Evolutionary conservation across 345 rosid genomes (phyloP), one percentile per base, ranked within the genome.

Genomic region (Populus ilicifolia): DNA sequence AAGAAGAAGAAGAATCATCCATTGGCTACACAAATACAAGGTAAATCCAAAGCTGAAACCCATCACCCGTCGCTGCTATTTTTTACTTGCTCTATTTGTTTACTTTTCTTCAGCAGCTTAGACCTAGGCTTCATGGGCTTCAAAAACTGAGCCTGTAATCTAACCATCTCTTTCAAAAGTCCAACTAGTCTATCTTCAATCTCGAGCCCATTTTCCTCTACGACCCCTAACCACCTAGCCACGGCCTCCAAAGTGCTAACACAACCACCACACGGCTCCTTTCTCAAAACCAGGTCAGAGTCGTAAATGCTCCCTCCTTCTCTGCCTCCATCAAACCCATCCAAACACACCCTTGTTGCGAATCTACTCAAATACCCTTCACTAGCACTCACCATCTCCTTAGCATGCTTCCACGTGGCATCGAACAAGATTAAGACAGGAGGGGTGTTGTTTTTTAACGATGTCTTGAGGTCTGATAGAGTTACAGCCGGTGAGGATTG

Each of bases 401-500:
- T 90, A 71, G 97, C 98, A 79, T 94, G 97, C 80, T 87, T 90
- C 97, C 97, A 94, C 75, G 97, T 92, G 61, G 89, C 98, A 78
- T 93, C 97, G 80, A 94, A 91, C 54, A 85, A 97, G 80, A 93
- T 87, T 2, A 94, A 76, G 59, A 86, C 85, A 21, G 80, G 48
- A 39, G 83, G 83, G 12, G 48, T 44, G 25, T 36, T 71, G 63
- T 67, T 62, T 68, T 12, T 39, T 73, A 50, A 17, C 65, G 75
- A 43, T 67, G 70, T 63, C 30, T 80, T 85, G 75, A 89, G 80
- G 46, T 90, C 84, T 38, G 95, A 88, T 8, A 93, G 79, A 33
- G 89, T 69, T 70, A 86, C 69, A 48, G 93, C 90, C 6, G 93
- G 87, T 0, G 92, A 71, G 70, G 87, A 75, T 23, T 85, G 80